phyloP scores from a whole-genome alignment of 23 red algal genomes.

The Agarophyton chilense region DNA sequence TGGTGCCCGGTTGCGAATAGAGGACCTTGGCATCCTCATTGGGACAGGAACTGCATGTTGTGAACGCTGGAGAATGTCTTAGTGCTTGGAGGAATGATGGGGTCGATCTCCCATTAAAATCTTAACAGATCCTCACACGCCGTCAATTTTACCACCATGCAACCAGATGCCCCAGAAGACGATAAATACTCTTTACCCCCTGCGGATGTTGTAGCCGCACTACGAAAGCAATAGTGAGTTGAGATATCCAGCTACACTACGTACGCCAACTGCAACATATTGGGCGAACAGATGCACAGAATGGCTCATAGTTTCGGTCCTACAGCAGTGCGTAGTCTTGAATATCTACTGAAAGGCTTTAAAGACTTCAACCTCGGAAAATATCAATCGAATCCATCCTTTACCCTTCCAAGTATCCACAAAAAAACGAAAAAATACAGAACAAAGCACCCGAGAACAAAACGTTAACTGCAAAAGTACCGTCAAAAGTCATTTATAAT shows the following conservation, averaged over 20 bases:
- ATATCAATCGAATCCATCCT: not conserved
- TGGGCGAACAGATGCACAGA: not conserved
- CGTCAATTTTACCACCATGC: not conserved
- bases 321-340: not conserved
- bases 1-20: not conserved
- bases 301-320: not conserved
- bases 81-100: not conserved
- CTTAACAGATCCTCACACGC: not conserved
- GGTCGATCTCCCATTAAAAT: not conserved
- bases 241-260: not conserved
- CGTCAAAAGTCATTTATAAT: no score
- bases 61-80: not conserved
- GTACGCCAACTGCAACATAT: not conserved
- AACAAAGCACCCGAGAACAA: no score
- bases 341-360: not conserved
- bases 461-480: no score
- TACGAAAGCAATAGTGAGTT: not conserved
- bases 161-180: not conserved
- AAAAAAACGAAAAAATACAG: not conserved
- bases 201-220: not conserved
- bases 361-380: not conserved
- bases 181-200: not conserved
- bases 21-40: not conserved
- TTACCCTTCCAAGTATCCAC: not conserved
- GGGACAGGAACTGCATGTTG: not conserved